These are phyloP conservation scores for Penicillium aurantiogriseum DNA, from an alignment of 2,329 filamentous ascomycete species.

Conservation along the genomic window DNA sequence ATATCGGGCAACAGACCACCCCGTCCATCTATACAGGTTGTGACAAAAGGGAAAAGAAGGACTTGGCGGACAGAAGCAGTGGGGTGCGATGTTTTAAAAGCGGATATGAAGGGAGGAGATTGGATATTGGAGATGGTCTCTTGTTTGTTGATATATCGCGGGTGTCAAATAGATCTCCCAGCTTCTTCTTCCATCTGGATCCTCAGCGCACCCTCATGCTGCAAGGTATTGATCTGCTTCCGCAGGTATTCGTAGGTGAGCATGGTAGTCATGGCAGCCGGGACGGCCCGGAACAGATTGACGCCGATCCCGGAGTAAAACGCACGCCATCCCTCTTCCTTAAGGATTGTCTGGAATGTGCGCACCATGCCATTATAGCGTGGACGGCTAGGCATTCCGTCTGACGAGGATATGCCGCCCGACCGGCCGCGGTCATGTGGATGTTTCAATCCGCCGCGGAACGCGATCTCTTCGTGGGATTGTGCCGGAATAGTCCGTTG, in stretches of 20 bases:
- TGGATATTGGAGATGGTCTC: not conserved
- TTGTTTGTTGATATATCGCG: slow-evolving; percentile 5
- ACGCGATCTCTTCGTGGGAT: slow-evolving; percentile 54
- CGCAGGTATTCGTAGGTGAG: slow-evolving; percentile 85
- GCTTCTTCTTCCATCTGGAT: slow-evolving; percentile 22
- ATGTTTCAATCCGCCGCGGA: slow-evolving; percentile 41
- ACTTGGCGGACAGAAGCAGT: not conserved
- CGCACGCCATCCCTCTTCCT: slow-evolving; percentile 90
- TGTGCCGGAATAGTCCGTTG: slow-evolving; percentile 59
- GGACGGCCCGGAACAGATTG: slow-evolving; percentile 94
- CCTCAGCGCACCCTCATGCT: slow-evolving; percentile 50
- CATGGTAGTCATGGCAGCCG: slow-evolving; percentile 95
- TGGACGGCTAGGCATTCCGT: slow-evolving; percentile 55
- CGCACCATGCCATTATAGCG: slow-evolving; percentile 75
- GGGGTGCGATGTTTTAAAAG: not conserved
- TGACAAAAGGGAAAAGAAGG: slow-evolving; percentile 3
- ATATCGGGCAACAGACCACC: slow-evolving; percentile 6
- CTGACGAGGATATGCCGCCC: slow-evolving; percentile 49
- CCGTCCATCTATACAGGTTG: slow-evolving; percentile 21
- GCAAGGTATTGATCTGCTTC: slow-evolving; percentile 53
- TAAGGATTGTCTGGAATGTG: slow-evolving; percentile 80
- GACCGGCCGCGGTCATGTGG: slow-evolving; percentile 48
- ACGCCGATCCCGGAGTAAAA: slow-evolving; percentile 98
- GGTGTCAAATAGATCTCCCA: slow-evolving; percentile 22
- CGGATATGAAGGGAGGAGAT: not conserved